Evolutionary conservation across 2,329 filamentous ascomycete genomes (phyloP), one percentile per base, ranked within the genome.

Genomic region (Phaeosphaeriaceae sp.): DNA sequence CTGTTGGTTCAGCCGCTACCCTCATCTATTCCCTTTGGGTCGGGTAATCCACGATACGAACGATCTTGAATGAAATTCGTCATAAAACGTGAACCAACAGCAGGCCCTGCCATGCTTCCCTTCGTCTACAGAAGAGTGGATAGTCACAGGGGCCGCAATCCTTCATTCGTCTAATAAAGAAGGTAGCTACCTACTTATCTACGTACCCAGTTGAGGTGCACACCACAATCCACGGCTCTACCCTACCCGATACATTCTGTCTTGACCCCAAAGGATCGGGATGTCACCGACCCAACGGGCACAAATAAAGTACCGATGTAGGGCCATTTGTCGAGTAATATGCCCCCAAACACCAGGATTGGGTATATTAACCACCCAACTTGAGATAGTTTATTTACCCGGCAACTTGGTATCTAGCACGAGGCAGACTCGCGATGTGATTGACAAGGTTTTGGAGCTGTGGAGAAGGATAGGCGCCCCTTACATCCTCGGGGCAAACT

Each of bases 391-490:
- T 12, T 36, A 42, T 39, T 51, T 48, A 54, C 50, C 56, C 48
- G 39, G 37, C 28, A 41, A 9, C 26, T 28, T 35, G 56, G 50
- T 30, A 15, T 39, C 29, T 44, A 49, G 46, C 40, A 48, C 40
- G 46, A 50, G 51, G 51, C 48, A 54, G 42, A 52, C 38, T 46
- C 29, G 48, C 47, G 30, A 46, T 46, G 11, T 59, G 48, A 54
- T 54, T 56, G 53, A 43, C 36, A 33, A 47, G 40, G 43, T 52
- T 54, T 43, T 26, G 44, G 30, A 39, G 33, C 18, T 13, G 32
- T 21, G 17, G 20, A 28, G 6, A 39, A 28, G 40, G 26, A 34
- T 47, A 33, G 48, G 48, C 56, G 56, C 50, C 48, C 41, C 46
- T 11, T 30, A n/a, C n/a, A 48, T 18, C 6, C 35, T 36, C 4